Conservation (phyloP, 164 flowering plant species). For the Macadamia tetraphylla region DNA sequence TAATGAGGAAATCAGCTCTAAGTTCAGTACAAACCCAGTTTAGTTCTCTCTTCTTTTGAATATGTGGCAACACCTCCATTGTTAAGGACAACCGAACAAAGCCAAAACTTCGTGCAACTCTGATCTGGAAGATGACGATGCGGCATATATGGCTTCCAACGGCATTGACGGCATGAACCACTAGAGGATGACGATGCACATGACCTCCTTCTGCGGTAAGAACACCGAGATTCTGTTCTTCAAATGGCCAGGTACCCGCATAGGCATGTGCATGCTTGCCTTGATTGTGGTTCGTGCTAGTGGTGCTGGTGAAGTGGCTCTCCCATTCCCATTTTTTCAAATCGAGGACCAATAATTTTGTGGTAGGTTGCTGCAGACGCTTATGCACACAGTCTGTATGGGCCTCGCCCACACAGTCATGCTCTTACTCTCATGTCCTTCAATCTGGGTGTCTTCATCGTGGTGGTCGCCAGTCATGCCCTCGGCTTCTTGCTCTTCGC, state of each 20-base stretch:
- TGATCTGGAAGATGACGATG: no score
- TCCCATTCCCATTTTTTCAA: constrained; percentile 11
- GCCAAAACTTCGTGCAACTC: no score
- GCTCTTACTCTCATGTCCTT: constrained; percentile 29
- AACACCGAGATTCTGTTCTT: constrained; percentile 32
- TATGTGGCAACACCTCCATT: no score
- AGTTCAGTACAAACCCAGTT: no score
- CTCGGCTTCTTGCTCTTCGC: constrained; percentile 30
- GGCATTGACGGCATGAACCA: background rate
- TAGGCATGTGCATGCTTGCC: constrained; percentile 37
- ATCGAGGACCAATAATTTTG: constrained; percentile 11
- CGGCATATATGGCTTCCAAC: background rate
- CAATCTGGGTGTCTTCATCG: constrained; percentile 30
- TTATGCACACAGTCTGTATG: constrained; percentile 11
- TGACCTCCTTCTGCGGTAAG: constrained; percentile 47
- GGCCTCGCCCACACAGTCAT: constrained; percentile 25
- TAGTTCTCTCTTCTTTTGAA: no score
- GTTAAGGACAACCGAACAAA: no score
- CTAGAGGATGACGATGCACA: constrained; percentile 26
- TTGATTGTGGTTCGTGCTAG: constrained; percentile 24
- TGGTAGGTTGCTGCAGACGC: constrained; percentile 12
- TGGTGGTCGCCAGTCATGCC: constrained; percentile 29
- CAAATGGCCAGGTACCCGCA: constrained; percentile 33
- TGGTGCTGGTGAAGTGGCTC: constrained; percentile 26
- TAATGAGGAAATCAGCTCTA: no score